These are phyloP conservation scores for Fusarium cyanostomum DNA, from an alignment of 2,329 filamentous ascomycete species.

Conservation along the genomic window DNA sequence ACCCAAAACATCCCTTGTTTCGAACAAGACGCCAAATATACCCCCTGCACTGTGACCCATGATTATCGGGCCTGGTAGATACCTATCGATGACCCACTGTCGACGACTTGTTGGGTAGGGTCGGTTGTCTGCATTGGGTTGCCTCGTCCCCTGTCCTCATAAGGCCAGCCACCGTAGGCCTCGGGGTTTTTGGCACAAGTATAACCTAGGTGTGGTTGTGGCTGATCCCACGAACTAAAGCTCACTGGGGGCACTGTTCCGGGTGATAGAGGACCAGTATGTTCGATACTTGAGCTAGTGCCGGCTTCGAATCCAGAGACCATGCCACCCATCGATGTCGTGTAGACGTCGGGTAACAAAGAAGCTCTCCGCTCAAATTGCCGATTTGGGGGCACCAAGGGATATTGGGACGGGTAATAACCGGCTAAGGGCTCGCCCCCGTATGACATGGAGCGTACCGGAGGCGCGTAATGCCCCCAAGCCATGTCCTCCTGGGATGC, in stretches of 20 bases:
- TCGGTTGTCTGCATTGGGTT: constrained; percentile 16
- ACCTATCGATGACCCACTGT: constrained; percentile 7
- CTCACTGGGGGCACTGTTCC: constrained; percentile 50
- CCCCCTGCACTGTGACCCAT: neutral
- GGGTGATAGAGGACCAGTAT: constrained; percentile 48
- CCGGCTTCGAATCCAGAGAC: constrained; percentile 50
- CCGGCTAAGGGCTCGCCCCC: constrained; percentile 53
- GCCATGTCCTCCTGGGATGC: constrained; percentile 53
- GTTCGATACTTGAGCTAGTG: constrained; percentile 46
- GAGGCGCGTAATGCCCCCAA: constrained; percentile 56
- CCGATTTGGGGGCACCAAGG: constrained; percentile 51
- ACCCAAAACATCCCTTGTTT: neutral
- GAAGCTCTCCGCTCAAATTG: constrained; percentile 56
- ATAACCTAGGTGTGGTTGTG: constrained; percentile 45
- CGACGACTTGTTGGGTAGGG: constrained; percentile 20
- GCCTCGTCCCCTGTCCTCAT: constrained; percentile 29
- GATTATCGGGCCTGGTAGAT: constrained; percentile 28
- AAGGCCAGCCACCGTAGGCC: constrained; percentile 52
- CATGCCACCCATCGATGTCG: constrained; percentile 50
- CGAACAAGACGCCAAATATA: neutral
- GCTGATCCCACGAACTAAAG: constrained; percentile 57
- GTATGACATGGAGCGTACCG: constrained; percentile 59
- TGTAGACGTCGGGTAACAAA: constrained; percentile 56
- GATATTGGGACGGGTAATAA: constrained; percentile 52
- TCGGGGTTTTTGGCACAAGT: constrained; percentile 53